A percentile compares a stretch with the other conserved stretches of the same genome.
phyloP scores from a whole-genome alignment of 768 basidiomycete genomes.

The Termitomyces titanicus region DNA sequence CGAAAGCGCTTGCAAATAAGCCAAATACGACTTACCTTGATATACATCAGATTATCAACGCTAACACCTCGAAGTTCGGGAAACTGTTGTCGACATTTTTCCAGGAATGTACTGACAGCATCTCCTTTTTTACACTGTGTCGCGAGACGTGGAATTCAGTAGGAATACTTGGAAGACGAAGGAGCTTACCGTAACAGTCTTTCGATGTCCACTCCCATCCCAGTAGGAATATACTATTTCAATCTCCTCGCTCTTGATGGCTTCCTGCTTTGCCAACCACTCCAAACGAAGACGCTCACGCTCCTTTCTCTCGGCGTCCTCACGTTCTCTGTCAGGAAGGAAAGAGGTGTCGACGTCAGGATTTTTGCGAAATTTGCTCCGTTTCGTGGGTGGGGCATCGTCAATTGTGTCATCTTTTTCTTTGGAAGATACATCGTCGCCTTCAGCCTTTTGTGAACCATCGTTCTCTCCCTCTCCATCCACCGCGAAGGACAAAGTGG shows the following conservation, averaged over 20 bases:
- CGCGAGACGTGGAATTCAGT: background rate
- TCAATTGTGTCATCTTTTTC: conserved; percentile 37
- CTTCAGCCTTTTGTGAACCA: conserved; percentile 27
- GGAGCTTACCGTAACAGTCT: conserved; percentile 76
- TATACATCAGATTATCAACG: conserved; percentile 97
- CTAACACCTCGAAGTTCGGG: conserved; percentile 87
- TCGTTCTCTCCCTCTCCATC: conserved; percentile 71
- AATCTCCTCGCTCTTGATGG: conserved; percentile 67
- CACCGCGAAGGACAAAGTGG: conserved; percentile 87
- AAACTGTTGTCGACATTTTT: conserved; percentile 91
- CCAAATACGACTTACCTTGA: conserved; percentile 60
- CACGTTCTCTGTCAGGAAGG: conserved; percentile 95
- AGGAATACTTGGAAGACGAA: background rate
- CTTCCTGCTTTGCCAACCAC: conserved; percentile 75
- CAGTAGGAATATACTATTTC: conserved; percentile 96
- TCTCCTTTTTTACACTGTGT: conserved; percentile 96
- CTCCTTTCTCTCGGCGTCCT: conserved; percentile 86
- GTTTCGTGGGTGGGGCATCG: conserved; percentile 56
- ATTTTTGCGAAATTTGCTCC: conserved; percentile 86
- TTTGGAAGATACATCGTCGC: conserved; percentile 27
- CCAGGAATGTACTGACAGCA: conserved; percentile 79
- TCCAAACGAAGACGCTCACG: conserved; percentile 86
- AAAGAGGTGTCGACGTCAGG: conserved; percentile 97
- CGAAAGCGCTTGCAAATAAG: background rate
- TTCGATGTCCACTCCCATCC: conserved; percentile 97